A percentile compares a stretch with the other conserved stretches of the same genome.
Evolutionary conservation across 2,329 filamentous ascomycete genomes (phyloP).

Genomic region (Sporothrix sp.): DNA sequence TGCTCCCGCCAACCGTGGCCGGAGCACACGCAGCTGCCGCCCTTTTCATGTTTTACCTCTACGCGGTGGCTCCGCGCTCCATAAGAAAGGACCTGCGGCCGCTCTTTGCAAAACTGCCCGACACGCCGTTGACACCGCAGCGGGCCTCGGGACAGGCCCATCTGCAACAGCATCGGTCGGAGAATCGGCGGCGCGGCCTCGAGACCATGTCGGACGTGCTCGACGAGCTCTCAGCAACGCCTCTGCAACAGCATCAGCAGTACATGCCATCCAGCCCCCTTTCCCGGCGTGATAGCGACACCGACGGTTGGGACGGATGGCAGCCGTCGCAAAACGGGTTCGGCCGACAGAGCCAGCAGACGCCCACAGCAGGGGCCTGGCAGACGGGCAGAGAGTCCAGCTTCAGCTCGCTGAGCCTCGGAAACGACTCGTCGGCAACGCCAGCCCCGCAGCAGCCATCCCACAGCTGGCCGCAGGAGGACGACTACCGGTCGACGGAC

Average conservation of each 20-base stretch:
- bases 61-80: conserved; percentile 32
- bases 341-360: background rate
- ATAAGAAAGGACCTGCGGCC: conserved; percentile 49
- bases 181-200: conserved; percentile 26
- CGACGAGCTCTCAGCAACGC: conserved; percentile 33
- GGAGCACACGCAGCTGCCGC: conserved; percentile 47
- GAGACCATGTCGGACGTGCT: conserved; percentile 35
- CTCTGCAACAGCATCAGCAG: background rate
- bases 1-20: conserved; percentile 33
- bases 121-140: conserved; percentile 15
- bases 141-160: background rate
- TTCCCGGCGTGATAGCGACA: background rate
- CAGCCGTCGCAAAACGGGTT: background rate
- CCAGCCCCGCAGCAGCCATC: background rate
- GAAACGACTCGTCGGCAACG: background rate
- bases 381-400: conserved; percentile 10
- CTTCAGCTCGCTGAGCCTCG: background rate
- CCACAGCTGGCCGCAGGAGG: background rate
- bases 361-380: background rate
- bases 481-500: conserved; percentile 21
- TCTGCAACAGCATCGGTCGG: conserved; percentile 15
- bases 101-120: conserved; percentile 34
- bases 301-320: conserved; percentile 11
- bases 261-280: background rate
- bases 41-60: conserved; percentile 43